Evolutionary conservation across 768 basidiomycete species (phyloP).

Genomic region (Antrodiella citrinella): DNA sequence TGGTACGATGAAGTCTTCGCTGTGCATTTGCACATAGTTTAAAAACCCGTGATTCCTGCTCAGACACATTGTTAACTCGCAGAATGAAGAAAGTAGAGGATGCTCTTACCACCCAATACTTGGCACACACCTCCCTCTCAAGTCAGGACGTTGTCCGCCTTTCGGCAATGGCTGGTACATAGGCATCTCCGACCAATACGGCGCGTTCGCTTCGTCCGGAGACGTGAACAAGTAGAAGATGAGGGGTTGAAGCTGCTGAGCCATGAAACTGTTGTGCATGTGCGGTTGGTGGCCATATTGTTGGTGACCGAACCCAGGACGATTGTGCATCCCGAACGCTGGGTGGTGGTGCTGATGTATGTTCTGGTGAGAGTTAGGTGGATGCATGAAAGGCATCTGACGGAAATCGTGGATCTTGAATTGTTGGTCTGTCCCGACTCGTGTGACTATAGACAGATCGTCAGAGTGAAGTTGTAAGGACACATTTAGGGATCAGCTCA

Average conservation of each 20-base stretch:
- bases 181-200: constrained; percentile 34
- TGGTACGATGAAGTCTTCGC: constrained; percentile 24
- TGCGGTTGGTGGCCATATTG: constrained; percentile 3
- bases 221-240: constrained; percentile 39
- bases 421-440: constrained; percentile 31
- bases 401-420: constrained; percentile 30
- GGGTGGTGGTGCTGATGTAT: neutral
- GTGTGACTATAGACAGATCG: constrained; percentile 25
- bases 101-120: constrained; percentile 23
- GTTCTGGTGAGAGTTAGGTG: neutral
- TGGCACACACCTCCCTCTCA: constrained; percentile 19
- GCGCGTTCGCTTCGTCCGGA: constrained; percentile 21
- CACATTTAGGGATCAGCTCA: no score
- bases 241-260: constrained; percentile 25
- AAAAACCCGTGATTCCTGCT: constrained; percentile 28
- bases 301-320: constrained; percentile 6
- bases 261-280: constrained; percentile 6
- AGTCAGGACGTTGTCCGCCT: constrained; percentile 11
- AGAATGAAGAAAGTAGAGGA: neutral
- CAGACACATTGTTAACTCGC: neutral
- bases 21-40: constrained; percentile 30
- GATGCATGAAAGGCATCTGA: constrained; percentile 1
- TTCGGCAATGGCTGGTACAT: constrained; percentile 14
- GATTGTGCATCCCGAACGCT: neutral
- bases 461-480: no score